Base-by-base conservation (phyloP, 2,329 filamentous ascomycete genomes). In the Trichoderma simmonsii region DNA sequence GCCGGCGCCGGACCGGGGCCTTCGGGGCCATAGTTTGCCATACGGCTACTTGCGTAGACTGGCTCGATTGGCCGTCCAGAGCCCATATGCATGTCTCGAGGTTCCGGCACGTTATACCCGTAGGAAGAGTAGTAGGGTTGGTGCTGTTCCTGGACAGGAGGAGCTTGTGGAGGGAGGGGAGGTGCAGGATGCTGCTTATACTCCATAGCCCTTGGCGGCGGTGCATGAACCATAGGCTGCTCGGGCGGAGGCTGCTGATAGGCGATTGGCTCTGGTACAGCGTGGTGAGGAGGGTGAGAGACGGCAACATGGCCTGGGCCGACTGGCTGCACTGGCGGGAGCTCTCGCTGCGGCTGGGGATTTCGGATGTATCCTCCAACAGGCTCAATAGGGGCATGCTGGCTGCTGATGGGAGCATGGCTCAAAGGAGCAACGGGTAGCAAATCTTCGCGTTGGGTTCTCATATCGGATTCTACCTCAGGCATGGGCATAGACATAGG, bases 21-120 rank as follows among this genome's bases (percentile, higher is more conserved):
- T 28, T 82, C 81, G 8, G 73, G 61, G 2, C 76, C 79, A 57
- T 80, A 82, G 21, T 74, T 74, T 59, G 79, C 79, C 75, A 80
- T 74, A 14, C 79, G 80, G 18, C 80, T 77, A 68, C 78, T 74
- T 32, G 76, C 75, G 59, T 79, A 82, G 26, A 74, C 77, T 21
- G 77, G 77, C 48, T 82, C 81, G 32, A 80, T 74, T 8, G 81
- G 79, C 24, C 79, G 78, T 24, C 75, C 77, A 14, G 77, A 69
- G 28, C 76, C 72, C 73, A 79, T 75, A 62, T 80, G 78, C 66
- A 75, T 54, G 59, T 80, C 78, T 66, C 80, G 76, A 24, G 73
- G 77, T 65, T 80, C 79, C 15, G 75, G 74, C 69, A 76, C 75
- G 8, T 78, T 67, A 71, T 81, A 80, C 43, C 76, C 75, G 6